Percentiles rank a stretch among this genome's conserved stretches.
Evolutionary conservation across 148 eudicot species (phyloP).

Genomic region (Pharnaceum exiguum): DNA sequence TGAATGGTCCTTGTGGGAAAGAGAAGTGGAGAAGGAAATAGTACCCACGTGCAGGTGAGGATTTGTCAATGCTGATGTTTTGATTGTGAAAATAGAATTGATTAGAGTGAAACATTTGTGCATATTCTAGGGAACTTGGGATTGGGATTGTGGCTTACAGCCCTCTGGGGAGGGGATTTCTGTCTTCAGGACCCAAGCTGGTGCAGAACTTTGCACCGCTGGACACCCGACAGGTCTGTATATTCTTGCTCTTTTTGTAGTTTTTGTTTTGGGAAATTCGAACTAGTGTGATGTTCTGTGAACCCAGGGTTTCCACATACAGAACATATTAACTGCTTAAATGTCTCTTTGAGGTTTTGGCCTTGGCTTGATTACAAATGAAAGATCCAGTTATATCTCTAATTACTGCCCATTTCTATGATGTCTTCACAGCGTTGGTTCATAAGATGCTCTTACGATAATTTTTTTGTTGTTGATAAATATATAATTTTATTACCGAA

Average conservation of each 20-base stretch:
- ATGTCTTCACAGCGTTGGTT: too few relatives aligned
- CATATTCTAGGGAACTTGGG: slow-evolving; percentile 7
- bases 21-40: slow-evolving; percentile 13
- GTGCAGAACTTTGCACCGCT: neutral
- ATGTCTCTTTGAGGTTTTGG: too few relatives aligned
- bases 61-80: neutral
- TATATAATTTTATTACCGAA: too few relatives aligned
- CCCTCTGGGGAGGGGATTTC: slow-evolving; percentile 9
- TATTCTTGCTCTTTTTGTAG: neutral
- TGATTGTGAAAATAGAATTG: neutral
- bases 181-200: neutral
- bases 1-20: slow-evolving; percentile 10
- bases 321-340: too few relatives aligned
- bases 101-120: neutral
- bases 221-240: neutral
- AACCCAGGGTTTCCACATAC: too few relatives aligned
- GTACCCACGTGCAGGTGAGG: slow-evolving; percentile 14
- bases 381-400: too few relatives aligned
- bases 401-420: too few relatives aligned
- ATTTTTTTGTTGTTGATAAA: too few relatives aligned
- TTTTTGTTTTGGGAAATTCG: too few relatives aligned
- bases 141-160: slow-evolving; percentile 16
- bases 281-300: too few relatives aligned
- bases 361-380: too few relatives aligned
- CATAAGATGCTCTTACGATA: too few relatives aligned